Base-by-base conservation (phyloP, 805 yeast genomes). In the Zygosaccharomyces bailii region DNA sequence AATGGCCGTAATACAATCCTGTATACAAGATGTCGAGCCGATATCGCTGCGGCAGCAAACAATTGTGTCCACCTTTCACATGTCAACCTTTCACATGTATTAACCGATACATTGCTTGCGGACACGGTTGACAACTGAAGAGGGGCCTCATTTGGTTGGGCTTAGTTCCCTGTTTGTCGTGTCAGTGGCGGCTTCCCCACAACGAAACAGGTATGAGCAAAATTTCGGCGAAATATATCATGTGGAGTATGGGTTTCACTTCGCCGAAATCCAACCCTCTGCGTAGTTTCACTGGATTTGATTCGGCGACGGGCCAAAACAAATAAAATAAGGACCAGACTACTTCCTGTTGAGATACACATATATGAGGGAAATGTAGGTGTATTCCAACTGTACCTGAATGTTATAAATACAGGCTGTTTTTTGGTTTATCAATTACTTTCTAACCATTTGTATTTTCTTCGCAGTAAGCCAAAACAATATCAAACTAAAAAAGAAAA, bases 291-390 rank as follows among this genome's bases (percentile, higher is more conserved):
- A 25, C 18, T 37, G 40, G 27, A 6, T 13, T 16, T 3, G 17
- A 17, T 37, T 37, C 40, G 40, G 40, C 40, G 40, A 37, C 6
- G 27, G 18, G 29, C 19, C 40, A 27, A 27, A 27, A n/a, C 31
- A 13, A 27, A n/a, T 27, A 27, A 27, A n/a, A 27, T n/a, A 13
- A 5, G 31, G 6, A 27, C 31, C 6, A 7, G 4, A 16, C 4
- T 27, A n/a, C 13, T n/a, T 27, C 13, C 31, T 27, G 31, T 27
- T 27, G 31, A n/a, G 31, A 27, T 7, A 4, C 14, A 27, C 7
- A 3, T 18, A 34, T 18, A 5, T 18, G 14, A n/a, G n/a, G 7
- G 25, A n/a, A 18, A 32, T 17, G 8, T 8, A 13, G 38, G 17
- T 13, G 16, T 16, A 23, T 11, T 23, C 30, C 13, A 27, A 16